Evolutionary conservation across 495 filamentous ascomycete genomes (phyloP), one percentile per base, ranked within the genome.

Genomic region (Aspergillus incahuasiensis): DNA sequence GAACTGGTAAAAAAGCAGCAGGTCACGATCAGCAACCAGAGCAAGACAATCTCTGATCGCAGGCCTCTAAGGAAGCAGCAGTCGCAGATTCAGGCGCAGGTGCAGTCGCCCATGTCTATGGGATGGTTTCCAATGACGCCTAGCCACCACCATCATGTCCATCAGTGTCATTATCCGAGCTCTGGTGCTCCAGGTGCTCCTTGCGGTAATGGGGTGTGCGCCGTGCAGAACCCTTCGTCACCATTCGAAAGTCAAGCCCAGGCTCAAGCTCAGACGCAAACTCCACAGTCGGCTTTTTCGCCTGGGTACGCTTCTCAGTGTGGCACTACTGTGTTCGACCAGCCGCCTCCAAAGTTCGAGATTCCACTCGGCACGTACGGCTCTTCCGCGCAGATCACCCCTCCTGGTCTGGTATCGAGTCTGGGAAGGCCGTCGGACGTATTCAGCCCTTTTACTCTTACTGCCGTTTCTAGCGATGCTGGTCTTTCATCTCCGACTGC

Each of bases 1-100:
- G 54, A 38, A 2, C 39, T 62, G 7, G 38, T 70, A 4, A 12
- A 45, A 15, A 63, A 58, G 43, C 62, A 65, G 47, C 57, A 63
- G 42, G 53, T 51, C 12, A 68, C 66, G 0, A 68, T 68, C 47
- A 59, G 51, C 34, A 58, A 58, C 21, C 68, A 70, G 38, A 68
- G 65, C 41, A 61, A 59, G 45, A 59, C 61, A 3, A 68, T 70
- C 6, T 60, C 65, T 3, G 59, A 65, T 52, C 60, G 56, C 12
- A 52, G 51, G 15, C 39, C 38, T 15, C 24, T 56, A 30, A 45
- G 60, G 28, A 48, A 56, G 40, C 43, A 51, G 7, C 59, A 55
- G 51, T 34, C 38, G 20, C 18, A 39, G 20, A 39, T 42, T n/a
- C 59, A 55, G 51, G 32, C 24, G 19, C 18, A 39, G 13, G 38